Base-by-base conservation (phyloP, 139 green algal species). In the Chlorella sorokiniana region DNA sequence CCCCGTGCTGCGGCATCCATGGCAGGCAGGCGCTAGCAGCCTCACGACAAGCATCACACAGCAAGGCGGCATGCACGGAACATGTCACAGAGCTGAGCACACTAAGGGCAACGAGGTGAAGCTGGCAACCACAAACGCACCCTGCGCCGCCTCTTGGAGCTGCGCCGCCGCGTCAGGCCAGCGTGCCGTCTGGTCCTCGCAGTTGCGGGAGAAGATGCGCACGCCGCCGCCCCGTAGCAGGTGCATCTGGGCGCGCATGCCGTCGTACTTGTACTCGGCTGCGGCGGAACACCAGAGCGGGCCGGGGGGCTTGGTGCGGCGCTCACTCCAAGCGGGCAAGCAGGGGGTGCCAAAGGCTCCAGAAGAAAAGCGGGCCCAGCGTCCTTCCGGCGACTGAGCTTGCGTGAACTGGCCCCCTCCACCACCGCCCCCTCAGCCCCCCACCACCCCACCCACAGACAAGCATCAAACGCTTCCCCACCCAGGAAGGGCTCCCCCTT, bases 241-340 rank as follows among this genome's bases (percentile, higher is more conserved):
- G 83, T 98, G 95, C 11, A 98, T 94, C 88, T 98, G 95, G 23
- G 93, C 91, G 0, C 95, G 78, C 87, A 91, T 77, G 1, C 95
- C 95, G 68, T 98, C 95, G 81, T 98, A 98, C 88, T 98, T 98
- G 86, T 89, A 94, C 87, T 98, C 93, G 7, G 89, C 89, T 80
- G 74, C 37, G 40, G 29, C 14, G 45, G 0, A 62, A 52, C 8
- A 37, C n/a, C n/a, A n/a, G n/a, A n/a, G n/a, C n/a, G n/a, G n/a
- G n/a, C n/a, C n/a, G n/a, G n/a, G n/a, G n/a, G n/a, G n/a, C n/a
- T n/a, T n/a, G n/a, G n/a, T n/a, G n/a, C n/a, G n/a, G n/a, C n/a
- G n/a, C n/a, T n/a, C n/a, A n/a, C n/a, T n/a, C n/a, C n/a, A n/a
- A n/a, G n/a, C n/a, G n/a, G n/a, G n/a, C n/a, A n/a, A n/a, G n/a